phyloP scores from a whole-genome alignment of 192 early-diverging fungal genomes.

The Linnemannia elongata region DNA sequence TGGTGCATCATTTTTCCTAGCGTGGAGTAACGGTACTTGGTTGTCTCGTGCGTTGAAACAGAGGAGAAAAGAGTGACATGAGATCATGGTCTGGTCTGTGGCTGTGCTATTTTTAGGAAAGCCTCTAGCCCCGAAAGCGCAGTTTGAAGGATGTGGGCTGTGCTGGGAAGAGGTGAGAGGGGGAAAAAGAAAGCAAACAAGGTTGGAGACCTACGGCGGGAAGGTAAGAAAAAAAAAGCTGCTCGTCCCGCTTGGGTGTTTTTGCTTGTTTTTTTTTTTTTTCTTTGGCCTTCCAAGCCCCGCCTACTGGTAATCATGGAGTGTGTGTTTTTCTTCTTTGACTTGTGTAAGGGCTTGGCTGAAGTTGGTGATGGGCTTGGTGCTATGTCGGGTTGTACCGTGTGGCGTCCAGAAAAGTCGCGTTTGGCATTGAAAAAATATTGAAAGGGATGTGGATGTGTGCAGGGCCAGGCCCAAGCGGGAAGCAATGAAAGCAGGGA shows the following conservation, averaged over 20 bases:
- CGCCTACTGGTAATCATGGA: no score
- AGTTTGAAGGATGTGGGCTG: slow-evolving; percentile 4
- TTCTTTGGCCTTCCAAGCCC: background rate
- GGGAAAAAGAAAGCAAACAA: slow-evolving; percentile 10
- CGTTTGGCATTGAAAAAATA: background rate
- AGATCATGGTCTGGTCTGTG: background rate
- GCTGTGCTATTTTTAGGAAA: slow-evolving; percentile 14
- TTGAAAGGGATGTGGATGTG: background rate
- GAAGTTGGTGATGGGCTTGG: no score
- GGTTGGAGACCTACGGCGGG: background rate
- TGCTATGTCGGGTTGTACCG: no score
- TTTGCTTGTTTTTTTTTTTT: background rate
- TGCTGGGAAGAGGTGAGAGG: background rate
- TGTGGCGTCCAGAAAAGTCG: no score
- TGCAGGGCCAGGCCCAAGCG: background rate
- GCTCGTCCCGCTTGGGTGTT: no score
- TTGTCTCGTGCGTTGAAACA: background rate
- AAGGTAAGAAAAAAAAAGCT: background rate
- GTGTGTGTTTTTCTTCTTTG: background rate
- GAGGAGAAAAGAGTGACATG: background rate
- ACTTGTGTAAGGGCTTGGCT: background rate
- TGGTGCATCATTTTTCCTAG: background rate
- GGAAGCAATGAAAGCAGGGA: background rate
- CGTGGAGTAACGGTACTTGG: background rate
- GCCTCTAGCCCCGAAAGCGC: slow-evolving; percentile 4